Conservation (phyloP, 2,329 filamentous ascomycete genomes). For the Cyanodermella asteris region DNA sequence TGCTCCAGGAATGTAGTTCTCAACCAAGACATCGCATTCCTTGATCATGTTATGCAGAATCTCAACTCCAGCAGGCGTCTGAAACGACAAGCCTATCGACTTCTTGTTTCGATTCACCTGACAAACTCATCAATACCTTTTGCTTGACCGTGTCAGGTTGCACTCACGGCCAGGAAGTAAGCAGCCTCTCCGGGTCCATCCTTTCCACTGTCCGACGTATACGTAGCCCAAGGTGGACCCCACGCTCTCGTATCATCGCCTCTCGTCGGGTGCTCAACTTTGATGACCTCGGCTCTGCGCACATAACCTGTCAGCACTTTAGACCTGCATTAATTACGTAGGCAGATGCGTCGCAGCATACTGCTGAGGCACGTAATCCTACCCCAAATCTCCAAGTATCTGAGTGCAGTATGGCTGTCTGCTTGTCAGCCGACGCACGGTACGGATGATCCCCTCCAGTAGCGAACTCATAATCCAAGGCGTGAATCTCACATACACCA, state of each 20-base stretch:
- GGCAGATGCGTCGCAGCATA: conserved; percentile 9
- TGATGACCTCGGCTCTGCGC: conserved; percentile 77
- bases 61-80: conserved; percentile 45
- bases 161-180: conserved; percentile 74
- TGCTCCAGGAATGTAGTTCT: conserved; percentile 84
- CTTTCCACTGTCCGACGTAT: conserved; percentile 34
- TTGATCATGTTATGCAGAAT: conserved; percentile 70
- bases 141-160: not conserved
- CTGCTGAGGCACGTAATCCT: conserved; percentile 16
- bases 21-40: conserved; percentile 78
- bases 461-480: conserved; percentile 1
- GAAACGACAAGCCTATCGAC: conserved; percentile 77
- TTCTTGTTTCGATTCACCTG: conserved; percentile 96
- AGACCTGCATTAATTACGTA: conserved; percentile 1
- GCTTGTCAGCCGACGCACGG: conserved; percentile 4
- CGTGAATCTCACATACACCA: conserved; percentile 48
- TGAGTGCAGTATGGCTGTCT: conserved; percentile 85
- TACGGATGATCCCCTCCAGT: too few relatives aligned
- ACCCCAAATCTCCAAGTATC: conserved; percentile 91
- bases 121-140: not conserved
- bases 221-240: conserved; percentile 83
- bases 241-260: conserved; percentile 91
- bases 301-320: conserved; percentile 8
- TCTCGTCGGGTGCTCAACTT: conserved; percentile 77
- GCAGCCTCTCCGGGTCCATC: conserved; percentile 71